Percentiles rank a stretch among this genome's conserved stretches.
Conservation (phyloP, 495 filamentous ascomycete species). For the Cercophora scortea region DNA sequence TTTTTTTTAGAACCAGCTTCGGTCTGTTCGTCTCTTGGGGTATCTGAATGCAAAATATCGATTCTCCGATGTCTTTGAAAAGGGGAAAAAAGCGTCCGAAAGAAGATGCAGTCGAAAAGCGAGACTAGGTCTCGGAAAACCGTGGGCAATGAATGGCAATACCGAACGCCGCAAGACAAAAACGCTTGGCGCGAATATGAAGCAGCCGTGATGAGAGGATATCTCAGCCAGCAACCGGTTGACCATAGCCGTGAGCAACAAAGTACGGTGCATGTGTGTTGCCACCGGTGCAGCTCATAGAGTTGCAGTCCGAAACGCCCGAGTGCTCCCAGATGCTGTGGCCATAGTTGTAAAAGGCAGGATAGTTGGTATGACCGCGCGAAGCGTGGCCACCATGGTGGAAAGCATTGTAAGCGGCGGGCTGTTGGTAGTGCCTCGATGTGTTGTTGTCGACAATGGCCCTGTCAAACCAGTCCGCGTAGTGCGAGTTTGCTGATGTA, state of each 20-base stretch:
- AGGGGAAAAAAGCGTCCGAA: slow-evolving; percentile 7
- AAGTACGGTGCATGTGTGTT: slow-evolving; percentile 55
- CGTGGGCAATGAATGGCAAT: not conserved
- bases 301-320: slow-evolving; percentile 59
- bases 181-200: not conserved
- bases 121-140: slow-evolving; percentile 1
- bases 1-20: slow-evolving; percentile 5
- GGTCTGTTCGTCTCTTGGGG: slow-evolving; percentile 16
- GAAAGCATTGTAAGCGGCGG: slow-evolving; percentile 42
- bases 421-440: slow-evolving; percentile 20
- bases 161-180: not conserved
- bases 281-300: slow-evolving; percentile 52
- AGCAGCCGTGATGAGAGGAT: not conserved
- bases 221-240: slow-evolving; percentile 54
- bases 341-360: slow-evolving; percentile 42
- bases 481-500: slow-evolving; percentile 32
- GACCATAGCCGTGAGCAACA: slow-evolving; percentile 52
- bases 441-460: slow-evolving; percentile 27
- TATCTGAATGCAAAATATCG: slow-evolving; percentile 38
- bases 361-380: slow-evolving; percentile 23
- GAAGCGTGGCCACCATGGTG: slow-evolving; percentile 39
- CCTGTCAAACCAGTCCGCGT: slow-evolving; percentile 37
- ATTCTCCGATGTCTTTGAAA: slow-evolving; percentile 20
- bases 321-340: slow-evolving; percentile 53
- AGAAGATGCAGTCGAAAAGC: slow-evolving; percentile 15